Evolutionary conservation across 345 rosid genomes (phyloP).

Genomic region (Eucalyptus victrix): DNA sequence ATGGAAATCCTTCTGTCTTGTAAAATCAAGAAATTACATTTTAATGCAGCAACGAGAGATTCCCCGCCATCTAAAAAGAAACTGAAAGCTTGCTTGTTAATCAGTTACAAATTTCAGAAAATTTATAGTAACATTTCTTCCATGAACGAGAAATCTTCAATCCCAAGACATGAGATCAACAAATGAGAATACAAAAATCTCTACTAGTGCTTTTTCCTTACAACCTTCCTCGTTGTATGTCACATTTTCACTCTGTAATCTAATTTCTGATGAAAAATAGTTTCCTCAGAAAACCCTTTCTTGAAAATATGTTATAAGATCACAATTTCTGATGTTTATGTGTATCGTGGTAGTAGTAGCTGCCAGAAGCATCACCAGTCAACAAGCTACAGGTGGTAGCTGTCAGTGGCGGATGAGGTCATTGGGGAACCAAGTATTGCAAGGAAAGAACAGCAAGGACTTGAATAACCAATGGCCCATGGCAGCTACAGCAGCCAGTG

Average conservation of each 20-base stretch:
- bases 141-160: neutral
- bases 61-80: neutral
- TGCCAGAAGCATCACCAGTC: neutral
- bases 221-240: neutral
- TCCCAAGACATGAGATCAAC: neutral
- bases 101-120: neutral
- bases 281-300: neutral
- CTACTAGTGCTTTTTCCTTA: neutral
- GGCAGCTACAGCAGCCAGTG: neutral
- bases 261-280: neutral
- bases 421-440: neutral
- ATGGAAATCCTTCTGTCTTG: neutral
- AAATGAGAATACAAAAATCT: neutral
- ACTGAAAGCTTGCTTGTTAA: neutral
- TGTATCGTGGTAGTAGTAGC: neutral
- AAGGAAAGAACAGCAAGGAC: neutral
- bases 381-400: neutral
- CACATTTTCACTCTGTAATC: neutral
- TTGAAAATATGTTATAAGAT: neutral
- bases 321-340: neutral
- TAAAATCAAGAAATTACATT: neutral
- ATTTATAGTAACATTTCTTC: neutral
- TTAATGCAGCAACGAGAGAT: neutral
- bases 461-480: neutral
- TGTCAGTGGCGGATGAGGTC: neutral